Percentiles rank a stretch among this genome's conserved stretches.
These are phyloP conservation scores for Eragrostis tef DNA, from an alignment of 202 grass and related monocot genomes.

Conservation along the genomic window DNA sequence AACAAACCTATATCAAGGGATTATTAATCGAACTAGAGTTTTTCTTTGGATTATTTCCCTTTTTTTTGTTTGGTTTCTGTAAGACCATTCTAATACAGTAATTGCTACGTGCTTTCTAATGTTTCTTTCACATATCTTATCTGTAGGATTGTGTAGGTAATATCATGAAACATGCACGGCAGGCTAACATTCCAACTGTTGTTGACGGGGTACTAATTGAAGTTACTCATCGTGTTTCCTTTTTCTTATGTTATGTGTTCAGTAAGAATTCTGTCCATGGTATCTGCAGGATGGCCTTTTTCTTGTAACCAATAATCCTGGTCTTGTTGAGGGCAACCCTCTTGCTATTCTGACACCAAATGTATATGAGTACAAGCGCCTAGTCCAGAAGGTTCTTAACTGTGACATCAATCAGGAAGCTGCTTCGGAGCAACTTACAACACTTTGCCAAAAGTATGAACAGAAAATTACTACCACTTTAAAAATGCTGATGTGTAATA, in stretches of 20 bases:
- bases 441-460: constrained; percentile 69
- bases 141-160: constrained; percentile 80
- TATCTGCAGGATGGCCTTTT: constrained; percentile 83
- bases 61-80: background rate
- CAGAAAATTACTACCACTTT: constrained; percentile 10
- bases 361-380: constrained; percentile 90
- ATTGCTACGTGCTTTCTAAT: constrained; percentile 26
- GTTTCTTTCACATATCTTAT: constrained; percentile 40
- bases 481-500: background rate
- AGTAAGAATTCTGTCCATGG: constrained; percentile 25
- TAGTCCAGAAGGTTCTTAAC: constrained; percentile 79
- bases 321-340: constrained; percentile 65
- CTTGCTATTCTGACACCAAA: constrained; percentile 88
- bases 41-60: constrained; percentile 6
- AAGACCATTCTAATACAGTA: constrained; percentile 20
- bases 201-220: constrained; percentile 79
- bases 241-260: background rate
- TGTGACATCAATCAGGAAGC: constrained; percentile 71
- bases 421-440: constrained; percentile 58
- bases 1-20: background rate
- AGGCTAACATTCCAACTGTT: constrained; percentile 73
- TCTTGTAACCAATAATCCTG: constrained; percentile 79
- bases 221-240: constrained; percentile 4
- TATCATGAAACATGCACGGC: constrained; percentile 74
- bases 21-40: background rate